Evolutionary conservation across 192 early-diverging fungal genomes (phyloP).

Genomic region (Spizellomyces punctatus): DNA sequence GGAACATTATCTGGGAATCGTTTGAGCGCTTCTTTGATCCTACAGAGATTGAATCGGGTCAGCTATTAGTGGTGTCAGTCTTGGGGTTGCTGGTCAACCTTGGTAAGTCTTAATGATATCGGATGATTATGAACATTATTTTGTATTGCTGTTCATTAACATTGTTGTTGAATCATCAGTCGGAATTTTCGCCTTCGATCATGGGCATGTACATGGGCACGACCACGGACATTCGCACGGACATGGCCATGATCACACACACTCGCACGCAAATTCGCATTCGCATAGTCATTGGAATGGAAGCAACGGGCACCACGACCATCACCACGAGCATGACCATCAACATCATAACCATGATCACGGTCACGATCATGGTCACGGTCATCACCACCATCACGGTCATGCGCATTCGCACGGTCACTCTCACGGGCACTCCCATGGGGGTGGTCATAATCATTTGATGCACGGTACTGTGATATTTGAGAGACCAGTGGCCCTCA

Average conservation of each 20-base stretch:
- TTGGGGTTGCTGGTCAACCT: constrained; percentile 91
- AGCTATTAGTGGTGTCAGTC: constrained; percentile 84
- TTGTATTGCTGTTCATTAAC: background rate
- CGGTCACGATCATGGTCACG: constrained; percentile 44
- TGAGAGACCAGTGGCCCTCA: background rate
- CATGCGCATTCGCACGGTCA: constrained; percentile 25
- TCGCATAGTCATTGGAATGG: constrained; percentile 50
- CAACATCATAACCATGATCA: constrained; percentile 21
- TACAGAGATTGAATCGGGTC: constrained; percentile 77
- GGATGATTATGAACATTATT: constrained; percentile 2
- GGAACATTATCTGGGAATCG: constrained; percentile 91
- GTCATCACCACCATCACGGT: constrained; percentile 32
- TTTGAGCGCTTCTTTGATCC: constrained; percentile 85
- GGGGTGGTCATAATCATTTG: constrained; percentile 67
- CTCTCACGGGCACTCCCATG: constrained; percentile 20
- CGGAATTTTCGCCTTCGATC: constrained; percentile 91
- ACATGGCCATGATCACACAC: constrained; percentile 52
- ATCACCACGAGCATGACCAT: constrained; percentile 63
- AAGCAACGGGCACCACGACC: constrained; percentile 60
- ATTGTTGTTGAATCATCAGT: constrained; percentile 42
- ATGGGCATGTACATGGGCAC: constrained; percentile 67
- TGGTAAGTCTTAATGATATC: constrained; percentile 22
- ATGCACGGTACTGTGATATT: constrained; percentile 69
- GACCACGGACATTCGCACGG: constrained; percentile 58
- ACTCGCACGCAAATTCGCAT: constrained; percentile 23